Evolutionary conservation across 345 rosid genomes (phyloP).

Genomic region (Eucalyptus viminalis): DNA sequence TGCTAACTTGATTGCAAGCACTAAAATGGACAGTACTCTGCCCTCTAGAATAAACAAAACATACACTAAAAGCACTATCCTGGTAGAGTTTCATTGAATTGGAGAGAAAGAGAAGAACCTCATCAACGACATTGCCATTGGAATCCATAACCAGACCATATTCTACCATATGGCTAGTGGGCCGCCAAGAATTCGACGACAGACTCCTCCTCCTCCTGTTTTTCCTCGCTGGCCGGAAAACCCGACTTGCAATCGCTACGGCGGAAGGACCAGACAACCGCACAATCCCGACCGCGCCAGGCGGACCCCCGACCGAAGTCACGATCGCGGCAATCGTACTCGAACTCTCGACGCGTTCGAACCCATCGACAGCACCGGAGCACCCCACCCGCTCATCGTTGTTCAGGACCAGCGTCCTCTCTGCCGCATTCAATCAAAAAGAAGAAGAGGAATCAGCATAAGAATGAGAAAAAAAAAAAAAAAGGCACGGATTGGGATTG

Average conservation of each 20-base stretch:
- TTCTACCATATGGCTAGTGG: slow-evolving; percentile 74
- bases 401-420: slow-evolving; percentile 18
- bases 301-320: slow-evolving; percentile 74
- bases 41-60: not conserved
- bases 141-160: slow-evolving; percentile 69
- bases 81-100: not conserved
- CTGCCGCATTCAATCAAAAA: slow-evolving; percentile 4
- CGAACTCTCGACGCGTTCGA: slow-evolving; percentile 5
- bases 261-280: slow-evolving; percentile 67
- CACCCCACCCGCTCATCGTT: slow-evolving; percentile 49
- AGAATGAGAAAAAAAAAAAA: not conserved
- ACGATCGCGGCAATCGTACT: slow-evolving; percentile 74
- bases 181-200: slow-evolving; percentile 36
- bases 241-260: slow-evolving; percentile 44
- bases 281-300: slow-evolving; percentile 77
- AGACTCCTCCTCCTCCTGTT: slow-evolving; percentile 14
- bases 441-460: not conserved
- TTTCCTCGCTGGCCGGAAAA: slow-evolving; percentile 42
- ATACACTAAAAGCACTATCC: not conserved
- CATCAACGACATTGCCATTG: slow-evolving; percentile 54
- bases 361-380: not conserved
- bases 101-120: slow-evolving; percentile 22
- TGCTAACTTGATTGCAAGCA: not conserved
- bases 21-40: not conserved
- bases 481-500: not conserved